Evolutionary conservation across 2,329 filamentous ascomycete genomes (phyloP), one percentile per base, ranked within the genome.

Genomic region (Venturia nashicola): DNA sequence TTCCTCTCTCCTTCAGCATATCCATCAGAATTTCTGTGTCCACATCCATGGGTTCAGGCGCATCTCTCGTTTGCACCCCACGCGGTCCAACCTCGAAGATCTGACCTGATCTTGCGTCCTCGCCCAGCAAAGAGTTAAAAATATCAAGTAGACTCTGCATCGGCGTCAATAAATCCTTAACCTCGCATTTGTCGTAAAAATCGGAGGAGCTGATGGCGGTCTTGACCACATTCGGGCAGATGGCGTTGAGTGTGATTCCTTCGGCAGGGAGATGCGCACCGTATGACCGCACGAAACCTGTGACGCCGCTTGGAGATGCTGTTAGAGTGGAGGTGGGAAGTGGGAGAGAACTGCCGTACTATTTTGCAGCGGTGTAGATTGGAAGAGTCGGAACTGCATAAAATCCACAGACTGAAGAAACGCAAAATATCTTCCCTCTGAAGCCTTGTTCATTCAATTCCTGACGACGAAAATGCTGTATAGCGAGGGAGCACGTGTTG

Each of bases 401-500:
- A 63, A 78, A 72, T 0, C 76, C 76, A 61, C 76, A 78, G 2
- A 78, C 70, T n/a, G 75, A 77, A 14, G 74, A 74, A 1, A 74
- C 72, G 20, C 67, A 61, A 9, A 48, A 14, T 5, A 65, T 75
- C 64, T 76, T 77, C 6, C 77, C 77, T 34, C 75, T 67, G 27
- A 72, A 71, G 0, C 73, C 75, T 42, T 68, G 59, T 32, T 70
- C 67, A 51, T 71, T 69, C 6, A 67, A 67, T 16, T 72, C 70
- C 65, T 79, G 76, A 36, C 75, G 71, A 61, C 75, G 68, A 68
- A 78, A 77, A 65, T 79, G 77, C 72, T 79, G 77, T 2, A 78
- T 68, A 5, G 75, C 76, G 32, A 79, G 69, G 0, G 72, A 72
- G 7, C 73, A 67, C 0, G 76, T 79, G 63, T 76, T 78, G 60